Base-by-base conservation (phyloP, 192 early-diverging fungal species). In the Haplosporangium gracile region DNA sequence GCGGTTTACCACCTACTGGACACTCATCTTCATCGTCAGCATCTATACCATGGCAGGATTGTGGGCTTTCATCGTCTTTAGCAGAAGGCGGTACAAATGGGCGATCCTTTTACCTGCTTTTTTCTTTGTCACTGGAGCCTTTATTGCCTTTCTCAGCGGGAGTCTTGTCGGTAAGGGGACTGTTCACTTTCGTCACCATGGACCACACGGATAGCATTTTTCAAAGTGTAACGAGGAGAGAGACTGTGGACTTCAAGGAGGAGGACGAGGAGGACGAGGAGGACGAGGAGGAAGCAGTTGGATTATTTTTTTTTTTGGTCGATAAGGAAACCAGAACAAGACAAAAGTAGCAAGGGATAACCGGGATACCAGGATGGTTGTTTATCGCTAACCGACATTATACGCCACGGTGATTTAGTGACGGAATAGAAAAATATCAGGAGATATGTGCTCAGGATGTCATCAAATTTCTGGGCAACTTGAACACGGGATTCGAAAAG, bases 21-120 rank as follows among this genome's bases (percentile, higher is more conserved):
- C 93, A 10, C 45, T 93, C 43, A 89, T 95, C 70, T 90, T 93
- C 43, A 92, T 90, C 76, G 76, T 89, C 26, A 70, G 81, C 8
- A 88, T 94, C 49, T 95, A 94, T 88, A 83, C 92, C 75, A 70
- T 92, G 49, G 94, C 94, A 32, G 94, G 91, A 45, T 57, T 89
- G 18, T 92, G 91, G 90, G 90, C 90, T 39, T 93, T 88, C 74
- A 36, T 88, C 7, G 91, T 92, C 39, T 93, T 92, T 88, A 75
- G 80, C 26, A 79, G 92, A 70, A 89, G 79, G 57, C 85, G 79
- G n/a, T 87, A 79, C 68, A 87, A 78, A 47, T 77, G 88, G 80
- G 82, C 78, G 38, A 89, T 85, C 53, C 57, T 90, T 9, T 42
- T 85, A 13, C 83, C 84, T 11, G 45, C 89, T 15, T 49, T 88